Evolutionary conservation across 2,329 filamentous ascomycete genomes (phyloP).

Genomic region (Cercospora sesami): DNA sequence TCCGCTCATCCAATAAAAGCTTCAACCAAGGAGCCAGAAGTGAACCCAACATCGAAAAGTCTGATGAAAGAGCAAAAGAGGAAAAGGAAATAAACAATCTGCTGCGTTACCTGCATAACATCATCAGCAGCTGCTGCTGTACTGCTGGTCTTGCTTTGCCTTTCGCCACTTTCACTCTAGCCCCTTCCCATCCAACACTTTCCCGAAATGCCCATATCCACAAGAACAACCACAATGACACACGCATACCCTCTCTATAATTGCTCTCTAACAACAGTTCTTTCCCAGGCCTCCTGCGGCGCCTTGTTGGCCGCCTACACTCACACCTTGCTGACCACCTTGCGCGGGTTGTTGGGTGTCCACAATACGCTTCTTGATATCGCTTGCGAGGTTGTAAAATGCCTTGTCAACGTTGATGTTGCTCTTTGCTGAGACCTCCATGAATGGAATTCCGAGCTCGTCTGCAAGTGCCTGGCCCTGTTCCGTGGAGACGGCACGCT

Average conservation of each 20-base stretch:
- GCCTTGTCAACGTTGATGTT: conserved; percentile 99
- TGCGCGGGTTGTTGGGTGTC: conserved; percentile 72
- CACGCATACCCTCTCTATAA: neutral
- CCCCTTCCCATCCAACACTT: neutral
- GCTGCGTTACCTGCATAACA: conserved; percentile 4
- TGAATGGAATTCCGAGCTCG: conserved; percentile 95
- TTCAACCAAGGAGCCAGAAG: neutral
- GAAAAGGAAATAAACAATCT: conserved; percentile 1
- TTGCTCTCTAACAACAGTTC: conserved; percentile 66
- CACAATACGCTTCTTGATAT: conserved; percentile 98
- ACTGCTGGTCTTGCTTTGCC: conserved; percentile 1
- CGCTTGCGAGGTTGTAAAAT: conserved; percentile 89
- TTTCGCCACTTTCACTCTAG: neutral
- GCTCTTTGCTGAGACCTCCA: conserved; percentile 97
- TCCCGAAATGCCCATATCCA: neutral
- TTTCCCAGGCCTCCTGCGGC: conserved; percentile 38
- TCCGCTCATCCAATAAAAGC: neutral
- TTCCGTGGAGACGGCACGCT: conserved; percentile 89
- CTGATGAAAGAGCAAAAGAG: neutral
- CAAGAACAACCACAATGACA: neutral
- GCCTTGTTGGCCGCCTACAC: conserved; percentile 35
- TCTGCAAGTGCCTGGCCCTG: conserved; percentile 90
- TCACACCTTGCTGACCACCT: conserved; percentile 62
- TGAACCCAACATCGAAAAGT: neutral
- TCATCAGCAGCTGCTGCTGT: conserved; percentile 2